Percentiles rank a stretch among this genome's conserved stretches.
Evolutionary conservation across 805 yeast species (phyloP).

Genomic region (Cyberlindnera mycetangii): DNA sequence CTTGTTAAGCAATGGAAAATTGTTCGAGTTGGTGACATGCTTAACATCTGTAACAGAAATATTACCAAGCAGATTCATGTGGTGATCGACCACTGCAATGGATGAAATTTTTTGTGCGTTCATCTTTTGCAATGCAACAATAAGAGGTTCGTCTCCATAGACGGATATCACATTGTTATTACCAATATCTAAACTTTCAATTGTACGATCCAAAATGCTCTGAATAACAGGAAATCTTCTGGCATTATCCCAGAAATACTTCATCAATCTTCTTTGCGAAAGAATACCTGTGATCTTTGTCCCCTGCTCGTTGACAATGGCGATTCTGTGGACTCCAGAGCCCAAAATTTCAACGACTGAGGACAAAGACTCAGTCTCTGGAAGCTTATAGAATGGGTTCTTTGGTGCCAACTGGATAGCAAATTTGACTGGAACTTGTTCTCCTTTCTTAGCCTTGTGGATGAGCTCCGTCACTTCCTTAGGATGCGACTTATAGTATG

Average conservation of each 20-base stretch:
- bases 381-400: constrained; percentile 80
- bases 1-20: constrained; percentile 76
- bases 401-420: constrained; percentile 82
- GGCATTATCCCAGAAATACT: constrained; percentile 90
- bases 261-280: constrained; percentile 85
- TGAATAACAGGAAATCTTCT: constrained; percentile 82
- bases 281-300: constrained; percentile 74
- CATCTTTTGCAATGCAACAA: constrained; percentile 87
- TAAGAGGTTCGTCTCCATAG: constrained; percentile 80
- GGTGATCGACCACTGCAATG: constrained; percentile 85
- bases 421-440: constrained; percentile 87
- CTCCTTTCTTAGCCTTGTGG: constrained; percentile 75
- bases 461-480: constrained; percentile 42
- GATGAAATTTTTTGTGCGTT: constrained; percentile 81
- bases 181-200: constrained; percentile 77
- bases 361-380: constrained; percentile 63
- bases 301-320: constrained; percentile 57
- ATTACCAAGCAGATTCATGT: constrained; percentile 77
- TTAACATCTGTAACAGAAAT: constrained; percentile 93
- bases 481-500: constrained; percentile 29
- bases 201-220: constrained; percentile 60
- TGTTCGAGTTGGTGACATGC: constrained; percentile 82
- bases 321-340: constrained; percentile 93
- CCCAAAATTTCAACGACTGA: constrained; percentile 85
- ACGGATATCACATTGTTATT: constrained; percentile 70